phyloP scores from a whole-genome alignment of 176 grass and related monocot species.

The Elaeis guineensis region DNA sequence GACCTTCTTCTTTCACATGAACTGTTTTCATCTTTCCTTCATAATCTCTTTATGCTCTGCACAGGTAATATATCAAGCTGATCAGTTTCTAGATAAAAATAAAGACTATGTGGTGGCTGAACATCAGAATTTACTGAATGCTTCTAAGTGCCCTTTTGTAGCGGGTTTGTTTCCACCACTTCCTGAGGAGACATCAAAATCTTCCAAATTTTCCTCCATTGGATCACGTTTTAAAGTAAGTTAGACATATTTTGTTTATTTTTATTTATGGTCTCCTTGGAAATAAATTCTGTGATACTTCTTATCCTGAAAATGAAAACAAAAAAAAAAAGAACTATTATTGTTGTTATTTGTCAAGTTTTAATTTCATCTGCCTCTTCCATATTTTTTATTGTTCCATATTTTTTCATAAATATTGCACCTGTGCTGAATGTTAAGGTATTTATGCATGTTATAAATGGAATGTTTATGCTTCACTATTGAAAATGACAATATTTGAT shows the following conservation, averaged over 20 bases:
- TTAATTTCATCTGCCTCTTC: slow-evolving; percentile 11
- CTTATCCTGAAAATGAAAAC: too few relatives aligned
- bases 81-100: slow-evolving; percentile 92
- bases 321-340: too few relatives aligned
- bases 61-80: slow-evolving; percentile 78
- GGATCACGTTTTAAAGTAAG: slow-evolving; percentile 83
- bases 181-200: slow-evolving; percentile 85
- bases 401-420: not conserved
- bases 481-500: too few relatives aligned
- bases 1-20: not conserved
- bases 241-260: too few relatives aligned
- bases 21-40: not conserved
- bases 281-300: too few relatives aligned
- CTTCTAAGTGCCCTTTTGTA: slow-evolving; percentile 76
- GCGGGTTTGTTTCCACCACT: slow-evolving; percentile 55
- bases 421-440: too few relatives aligned
- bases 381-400: slow-evolving; percentile 11
- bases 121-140: slow-evolving; percentile 85
- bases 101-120: slow-evolving; percentile 96
- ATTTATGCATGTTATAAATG: too few relatives aligned
- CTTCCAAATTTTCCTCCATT: slow-evolving; percentile 81
- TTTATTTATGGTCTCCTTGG: too few relatives aligned
- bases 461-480: too few relatives aligned
- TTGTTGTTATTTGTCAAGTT: not conserved
- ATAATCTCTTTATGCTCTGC: slow-evolving; percentile 17